Conservation (phyloP, 169 alveolate genomes). For the Blepharisma undulans region DNA sequence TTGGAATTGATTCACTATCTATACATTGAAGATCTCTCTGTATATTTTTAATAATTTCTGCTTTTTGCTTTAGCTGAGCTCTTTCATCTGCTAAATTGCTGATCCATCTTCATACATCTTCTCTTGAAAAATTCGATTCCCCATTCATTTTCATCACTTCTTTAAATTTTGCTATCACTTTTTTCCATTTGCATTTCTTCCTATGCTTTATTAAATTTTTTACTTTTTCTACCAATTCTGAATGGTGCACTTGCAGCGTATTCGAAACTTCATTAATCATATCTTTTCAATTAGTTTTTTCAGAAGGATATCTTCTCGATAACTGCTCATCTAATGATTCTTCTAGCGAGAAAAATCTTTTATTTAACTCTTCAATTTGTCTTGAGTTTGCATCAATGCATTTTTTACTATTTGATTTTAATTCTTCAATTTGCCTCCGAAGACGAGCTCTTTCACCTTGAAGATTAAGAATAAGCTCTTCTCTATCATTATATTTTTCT, state of each 20-base stretch:
- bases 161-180: neutral
- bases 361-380: neutral
- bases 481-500: neutral
- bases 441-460: neutral
- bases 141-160: neutral
- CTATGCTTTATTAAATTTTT: neutral
- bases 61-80: neutral
- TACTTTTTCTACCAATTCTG: neutral
- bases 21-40: neutral
- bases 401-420: neutral
- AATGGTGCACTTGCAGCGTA: neutral
- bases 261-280: neutral
- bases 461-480: neutral
- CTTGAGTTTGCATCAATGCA: neutral
- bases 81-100: neutral
- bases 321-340: neutral
- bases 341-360: neutral
- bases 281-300: neutral
- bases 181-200: neutral
- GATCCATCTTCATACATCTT: neutral
- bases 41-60: neutral
- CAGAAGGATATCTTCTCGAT: neutral
- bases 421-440: neutral
- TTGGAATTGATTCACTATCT: neutral
- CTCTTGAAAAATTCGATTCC: neutral